Percentiles rank a stretch among this genome's conserved stretches.
phyloP scores from a whole-genome alignment of 371 early-diverging fungal genomes.

The Rhizomucor miehei region DNA sequence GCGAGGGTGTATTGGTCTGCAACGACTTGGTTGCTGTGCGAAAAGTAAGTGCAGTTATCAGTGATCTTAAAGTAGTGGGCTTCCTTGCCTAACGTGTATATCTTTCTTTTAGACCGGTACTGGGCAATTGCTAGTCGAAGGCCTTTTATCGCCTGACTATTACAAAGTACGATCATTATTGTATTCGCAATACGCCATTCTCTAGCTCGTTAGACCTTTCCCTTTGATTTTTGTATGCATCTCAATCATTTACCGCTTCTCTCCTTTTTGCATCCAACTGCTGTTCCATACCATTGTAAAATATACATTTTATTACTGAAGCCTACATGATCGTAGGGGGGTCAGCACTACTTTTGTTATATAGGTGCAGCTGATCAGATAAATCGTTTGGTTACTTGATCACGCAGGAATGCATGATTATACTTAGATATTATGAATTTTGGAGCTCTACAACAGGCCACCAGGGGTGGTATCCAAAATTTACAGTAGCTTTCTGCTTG shows the following conservation, averaged over 20 bases:
- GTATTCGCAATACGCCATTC: conserved; percentile 63
- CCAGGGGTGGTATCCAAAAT: conserved; percentile 52
- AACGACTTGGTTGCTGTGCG: conserved; percentile 75
- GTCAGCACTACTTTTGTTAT: too few species aligned
- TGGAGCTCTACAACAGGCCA: conserved; percentile 42
- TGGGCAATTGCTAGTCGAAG: conserved; percentile 59
- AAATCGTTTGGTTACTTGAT: too few species aligned
- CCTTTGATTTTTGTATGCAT: background rate
- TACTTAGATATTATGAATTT: conserved; percentile 5
- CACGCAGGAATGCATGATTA: too few species aligned
- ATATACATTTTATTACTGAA: too few species aligned
- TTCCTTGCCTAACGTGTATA: background rate
- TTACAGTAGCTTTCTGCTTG: conserved; percentile 11
- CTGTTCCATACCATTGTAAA: too few species aligned
- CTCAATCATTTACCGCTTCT: too few species aligned
- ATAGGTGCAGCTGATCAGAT: too few species aligned
- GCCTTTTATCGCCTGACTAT: conserved; percentile 55
- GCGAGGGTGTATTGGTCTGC: conserved; percentile 83
- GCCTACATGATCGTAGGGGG: too few species aligned
- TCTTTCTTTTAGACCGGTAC: conserved; percentile 35
- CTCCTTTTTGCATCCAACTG: too few species aligned
- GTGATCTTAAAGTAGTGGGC: too few species aligned
- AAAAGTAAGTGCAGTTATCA: conserved; percentile 57
- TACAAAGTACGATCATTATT: conserved; percentile 58
- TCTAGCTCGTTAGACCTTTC: conserved; percentile 24